Conservation (phyloP, 2,329 filamentous ascomycete genomes). For the Rasamsonia emersonii region DNA sequence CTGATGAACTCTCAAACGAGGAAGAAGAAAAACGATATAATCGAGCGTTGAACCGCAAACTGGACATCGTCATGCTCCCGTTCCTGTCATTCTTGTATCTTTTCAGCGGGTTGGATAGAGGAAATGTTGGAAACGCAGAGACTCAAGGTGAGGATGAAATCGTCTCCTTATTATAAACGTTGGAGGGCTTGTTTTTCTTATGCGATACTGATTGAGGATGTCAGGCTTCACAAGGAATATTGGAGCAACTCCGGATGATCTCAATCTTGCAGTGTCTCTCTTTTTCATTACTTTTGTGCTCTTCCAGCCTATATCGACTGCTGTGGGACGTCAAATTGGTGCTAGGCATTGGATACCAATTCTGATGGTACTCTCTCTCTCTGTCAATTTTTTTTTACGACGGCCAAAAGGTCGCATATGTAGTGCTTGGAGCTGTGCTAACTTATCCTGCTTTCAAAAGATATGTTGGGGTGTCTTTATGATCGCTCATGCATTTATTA, state of each 20-base stretch:
- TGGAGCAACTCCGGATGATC: slow-evolving; percentile 42
- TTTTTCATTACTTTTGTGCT: slow-evolving; percentile 54
- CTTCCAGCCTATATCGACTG: slow-evolving; percentile 48
- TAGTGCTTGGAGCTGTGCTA: too few species aligned
- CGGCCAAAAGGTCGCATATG: too few species aligned
- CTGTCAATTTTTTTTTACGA: background rate
- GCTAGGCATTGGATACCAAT: slow-evolving; percentile 49
- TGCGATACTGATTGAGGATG: slow-evolving; percentile 17
- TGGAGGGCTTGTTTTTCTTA: too few species aligned
- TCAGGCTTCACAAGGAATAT: slow-evolving; percentile 50
- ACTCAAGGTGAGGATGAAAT: slow-evolving; percentile 17
- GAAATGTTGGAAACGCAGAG: slow-evolving; percentile 48
- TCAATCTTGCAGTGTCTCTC: slow-evolving; percentile 48
- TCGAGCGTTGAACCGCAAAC: slow-evolving; percentile 26
- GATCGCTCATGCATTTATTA: slow-evolving; percentile 2
- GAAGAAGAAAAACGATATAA: slow-evolving; percentile 2
- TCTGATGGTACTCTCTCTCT: slow-evolving; percentile 40
- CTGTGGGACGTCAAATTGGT: slow-evolving; percentile 30
- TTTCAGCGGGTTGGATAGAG: slow-evolving; percentile 45
- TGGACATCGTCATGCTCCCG: slow-evolving; percentile 43
- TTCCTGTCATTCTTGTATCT: slow-evolving; percentile 46
- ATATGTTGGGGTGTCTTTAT: slow-evolving; percentile 4
- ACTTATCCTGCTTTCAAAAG: background rate
- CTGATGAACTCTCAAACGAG: slow-evolving; percentile 1
- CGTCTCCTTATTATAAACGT: too few species aligned